Evolutionary conservation across 2,329 filamentous ascomycete species (phyloP).

Genomic region (Albophoma yamanashiensis): DNA sequence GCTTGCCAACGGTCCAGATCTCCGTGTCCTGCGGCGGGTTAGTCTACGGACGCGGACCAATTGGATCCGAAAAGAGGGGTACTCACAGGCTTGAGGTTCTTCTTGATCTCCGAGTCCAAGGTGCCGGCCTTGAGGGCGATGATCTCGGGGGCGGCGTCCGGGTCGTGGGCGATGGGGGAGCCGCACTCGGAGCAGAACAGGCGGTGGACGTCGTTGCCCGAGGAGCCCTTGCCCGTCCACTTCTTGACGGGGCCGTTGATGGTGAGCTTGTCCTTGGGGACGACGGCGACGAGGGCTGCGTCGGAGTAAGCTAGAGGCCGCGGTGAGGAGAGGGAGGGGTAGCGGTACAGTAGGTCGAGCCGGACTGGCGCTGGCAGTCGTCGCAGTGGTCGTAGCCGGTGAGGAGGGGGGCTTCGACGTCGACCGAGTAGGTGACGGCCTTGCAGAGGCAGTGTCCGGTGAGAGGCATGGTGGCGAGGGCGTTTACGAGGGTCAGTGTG

Average conservation of each 20-base stretch:
- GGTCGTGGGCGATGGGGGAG: slow-evolving; percentile 60
- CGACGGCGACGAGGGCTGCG: slow-evolving; percentile 54
- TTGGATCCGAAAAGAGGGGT: background rate
- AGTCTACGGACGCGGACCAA: slow-evolving; percentile 1
- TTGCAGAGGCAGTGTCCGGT: slow-evolving; percentile 63
- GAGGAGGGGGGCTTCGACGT: slow-evolving; percentile 38
- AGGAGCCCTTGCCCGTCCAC: slow-evolving; percentile 47
- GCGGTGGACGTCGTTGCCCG: slow-evolving; percentile 54
- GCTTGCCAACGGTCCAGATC: slow-evolving; percentile 60
- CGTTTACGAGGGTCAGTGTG: background rate
- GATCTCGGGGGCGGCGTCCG: slow-evolving; percentile 58
- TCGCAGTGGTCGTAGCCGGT: slow-evolving; percentile 63
- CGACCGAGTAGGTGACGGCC: slow-evolving; percentile 56
- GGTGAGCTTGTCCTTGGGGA: slow-evolving; percentile 54
- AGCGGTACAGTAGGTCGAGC: slow-evolving; percentile 54
- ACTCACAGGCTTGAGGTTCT: slow-evolving; percentile 53
- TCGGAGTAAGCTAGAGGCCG: background rate
- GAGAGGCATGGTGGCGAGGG: slow-evolving; percentile 42
- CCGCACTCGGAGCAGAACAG: slow-evolving; percentile 62
- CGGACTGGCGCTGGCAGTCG: slow-evolving; percentile 60
- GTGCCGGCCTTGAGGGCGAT: slow-evolving; percentile 60
- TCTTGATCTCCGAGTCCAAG: slow-evolving; percentile 53
- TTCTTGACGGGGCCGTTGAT: slow-evolving; percentile 55
- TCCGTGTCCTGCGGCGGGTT: slow-evolving; percentile 43
- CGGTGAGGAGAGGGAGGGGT: background rate